These are phyloP conservation scores for Ogataea degrootiae DNA, from an alignment of 805 yeast genomes.

Conservation along the genomic window DNA sequence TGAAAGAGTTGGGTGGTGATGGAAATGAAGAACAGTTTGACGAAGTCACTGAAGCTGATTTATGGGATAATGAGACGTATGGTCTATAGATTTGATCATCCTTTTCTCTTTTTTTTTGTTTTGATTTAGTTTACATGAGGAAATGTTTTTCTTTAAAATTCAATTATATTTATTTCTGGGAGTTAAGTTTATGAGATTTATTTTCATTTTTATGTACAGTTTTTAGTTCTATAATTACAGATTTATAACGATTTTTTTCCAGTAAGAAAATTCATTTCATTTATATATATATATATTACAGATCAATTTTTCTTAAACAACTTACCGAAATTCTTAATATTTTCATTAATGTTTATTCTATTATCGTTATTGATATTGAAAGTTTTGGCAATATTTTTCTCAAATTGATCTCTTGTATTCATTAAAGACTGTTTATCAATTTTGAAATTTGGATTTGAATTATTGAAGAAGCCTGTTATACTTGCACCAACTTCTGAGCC, in stretches of 20 bases:
- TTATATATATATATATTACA: background rate
- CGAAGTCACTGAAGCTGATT: constrained; percentile 17
- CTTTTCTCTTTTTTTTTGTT: no score
- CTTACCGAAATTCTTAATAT: constrained; percentile 59
- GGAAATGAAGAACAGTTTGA: constrained; percentile 6
- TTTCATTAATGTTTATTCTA: constrained; percentile 64
- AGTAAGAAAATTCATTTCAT: no score
- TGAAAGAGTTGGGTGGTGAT: constrained; percentile 6
- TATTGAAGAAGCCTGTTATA: constrained; percentile 14
- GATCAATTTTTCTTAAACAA: constrained; percentile 35
- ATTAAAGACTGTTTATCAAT: constrained; percentile 27
- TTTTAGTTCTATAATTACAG: no score
- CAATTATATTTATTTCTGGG: no score
- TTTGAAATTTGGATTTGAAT: constrained; percentile 19
- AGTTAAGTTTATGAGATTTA: no score
- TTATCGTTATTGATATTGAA: constrained; percentile 47
- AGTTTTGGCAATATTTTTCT: constrained; percentile 42
- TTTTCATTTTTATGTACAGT: no score
- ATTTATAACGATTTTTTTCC: no score
- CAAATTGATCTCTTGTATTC: constrained; percentile 38
- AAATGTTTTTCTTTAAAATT: no score
- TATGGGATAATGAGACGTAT: constrained; percentile 21
- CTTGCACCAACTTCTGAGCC: constrained; percentile 6
- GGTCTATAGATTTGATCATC: background rate
- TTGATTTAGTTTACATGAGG: no score